Base-by-base conservation (phyloP, 495 filamentous ascomycete genomes). In the Talaromyces proteolyticus region DNA sequence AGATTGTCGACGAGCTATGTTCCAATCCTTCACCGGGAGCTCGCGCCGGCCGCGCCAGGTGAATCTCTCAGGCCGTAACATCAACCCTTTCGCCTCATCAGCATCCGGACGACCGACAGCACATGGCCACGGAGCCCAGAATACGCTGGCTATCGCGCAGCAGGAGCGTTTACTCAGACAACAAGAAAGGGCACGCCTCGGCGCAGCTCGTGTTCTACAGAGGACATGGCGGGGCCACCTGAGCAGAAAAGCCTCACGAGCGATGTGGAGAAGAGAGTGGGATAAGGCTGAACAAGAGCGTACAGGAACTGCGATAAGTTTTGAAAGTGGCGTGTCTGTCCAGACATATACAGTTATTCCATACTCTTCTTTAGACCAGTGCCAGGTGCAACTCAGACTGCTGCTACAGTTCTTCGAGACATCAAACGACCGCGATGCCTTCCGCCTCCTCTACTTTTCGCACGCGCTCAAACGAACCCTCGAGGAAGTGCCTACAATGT, bases 41-140 rank as follows among this genome's bases (percentile, higher is more conserved):
- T 86, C 91, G 57, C 83, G 90, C 56, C 86, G 85, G 49, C 85
- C 84, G 44, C 86, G 93, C 47, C 88, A 95, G 63, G 89, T 98
- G 55, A 95, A 98, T 65, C 85, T 98, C 51, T 92, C 89, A 45
- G 94, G 91, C 56, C 87, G 91, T 53, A 80, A 82, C 57, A 73
- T 66, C 49, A 89, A 93, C 66, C 84, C 88, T 22, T 89, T 91
- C 65, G 81, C 84, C 52, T 69, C 79, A 61, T 71, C 47, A 49
- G 63, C 68, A n/a, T 59, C 71, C 41, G 55, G 57, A 23, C 56
- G 68, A 58, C 59, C 55, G 45, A 55, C 64, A 16, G 67, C 67
- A 44, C 69, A 71, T 60, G 69, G 71, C 60, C 12, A 77, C 8
- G 86, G 85, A 17, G 74, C 82, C 3, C 87, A 89, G 51, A 84